Evolutionary conservation across 2,329 filamentous ascomycete species (phyloP).

Genomic region (Neonectria ditissima): DNA sequence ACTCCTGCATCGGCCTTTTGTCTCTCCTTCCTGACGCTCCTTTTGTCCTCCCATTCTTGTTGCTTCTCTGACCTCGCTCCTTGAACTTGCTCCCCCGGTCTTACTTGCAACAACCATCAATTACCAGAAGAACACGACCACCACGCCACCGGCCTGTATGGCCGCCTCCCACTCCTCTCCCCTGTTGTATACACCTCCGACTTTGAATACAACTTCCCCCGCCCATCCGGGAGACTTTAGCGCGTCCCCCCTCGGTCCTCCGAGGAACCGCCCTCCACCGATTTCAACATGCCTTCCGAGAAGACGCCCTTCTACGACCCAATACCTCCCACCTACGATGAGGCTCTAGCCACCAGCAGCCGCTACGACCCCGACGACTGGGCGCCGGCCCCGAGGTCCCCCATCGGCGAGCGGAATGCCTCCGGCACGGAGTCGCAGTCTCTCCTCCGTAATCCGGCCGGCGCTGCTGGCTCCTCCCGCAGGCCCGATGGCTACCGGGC

Average conservation of each 20-base stretch:
- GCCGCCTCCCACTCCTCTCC: conserved; percentile 26
- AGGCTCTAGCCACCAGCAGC: conserved; percentile 54
- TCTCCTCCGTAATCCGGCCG: conserved; percentile 70
- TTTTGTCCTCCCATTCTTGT: conserved; percentile 32
- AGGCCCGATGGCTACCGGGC: conserved; percentile 74
- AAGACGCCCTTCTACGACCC: conserved; percentile 58
- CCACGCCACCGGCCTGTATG: conserved; percentile 33
- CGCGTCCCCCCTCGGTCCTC: conserved; percentile 10
- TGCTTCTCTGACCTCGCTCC: conserved; percentile 29
- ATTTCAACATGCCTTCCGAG: conserved; percentile 51
- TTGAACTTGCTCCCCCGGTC: conserved; percentile 8
- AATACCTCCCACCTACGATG: conserved; percentile 58
- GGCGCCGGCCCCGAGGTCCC: conserved; percentile 47
- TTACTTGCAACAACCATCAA: conserved; percentile 5
- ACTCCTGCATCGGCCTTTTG: conserved; percentile 34
- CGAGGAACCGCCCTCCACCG: conserved; percentile 19
- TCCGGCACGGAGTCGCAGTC: conserved; percentile 82
- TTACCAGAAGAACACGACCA: conserved; percentile 13
- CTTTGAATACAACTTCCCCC: conserved; percentile 10
- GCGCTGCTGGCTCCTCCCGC: conserved; percentile 54
- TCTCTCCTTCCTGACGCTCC: conserved; percentile 45
- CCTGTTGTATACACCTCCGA: conserved; percentile 12
- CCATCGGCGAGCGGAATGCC: conserved; percentile 68
- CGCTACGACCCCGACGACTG: conserved; percentile 49
- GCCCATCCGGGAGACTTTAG: conserved; percentile 16